Percentiles rank a stretch among this genome's conserved stretches.
Conservation (phyloP, 106 monocot species). For the Ottelia alismoides region DNA sequence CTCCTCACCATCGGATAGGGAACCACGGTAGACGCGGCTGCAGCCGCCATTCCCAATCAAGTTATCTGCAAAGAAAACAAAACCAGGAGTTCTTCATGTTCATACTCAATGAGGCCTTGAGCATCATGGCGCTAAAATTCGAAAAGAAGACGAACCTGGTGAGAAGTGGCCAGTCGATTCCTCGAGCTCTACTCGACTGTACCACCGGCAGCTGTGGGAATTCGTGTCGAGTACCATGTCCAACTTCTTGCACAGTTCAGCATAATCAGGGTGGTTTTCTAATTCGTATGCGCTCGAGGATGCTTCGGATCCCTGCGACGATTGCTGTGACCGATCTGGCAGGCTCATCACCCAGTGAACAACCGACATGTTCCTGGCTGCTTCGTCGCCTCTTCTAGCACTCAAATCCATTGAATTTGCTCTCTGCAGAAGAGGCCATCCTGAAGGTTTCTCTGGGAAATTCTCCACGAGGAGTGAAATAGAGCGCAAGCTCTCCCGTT, state of each 20-base stretch:
- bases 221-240: slow-evolving; percentile 25
- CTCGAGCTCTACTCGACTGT: slow-evolving; percentile 45
- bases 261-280: neutral
- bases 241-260: slow-evolving; percentile 27
- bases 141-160: slow-evolving; percentile 28
- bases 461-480: slow-evolving; percentile 13
- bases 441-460: slow-evolving; percentile 28
- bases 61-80: slow-evolving; percentile 27
- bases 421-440: slow-evolving; percentile 75
- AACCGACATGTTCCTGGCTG: slow-evolving; percentile 66
- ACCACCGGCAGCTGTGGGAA: slow-evolving; percentile 51
- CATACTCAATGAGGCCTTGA: neutral
- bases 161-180: slow-evolving; percentile 48
- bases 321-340: slow-evolving; percentile 34
- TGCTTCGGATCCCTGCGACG: neutral
- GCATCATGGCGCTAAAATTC: neutral
- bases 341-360: slow-evolving; percentile 93
- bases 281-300: neutral
- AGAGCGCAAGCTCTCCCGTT: slow-evolving; percentile 6
- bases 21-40: slow-evolving; percentile 69
- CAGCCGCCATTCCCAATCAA: slow-evolving; percentile 92
- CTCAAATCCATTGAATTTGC: slow-evolving; percentile 14
- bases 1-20: slow-evolving; percentile 36
- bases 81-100: no score
- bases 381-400: slow-evolving; percentile 2